Percentiles rank a stretch among this genome's conserved stretches.
phyloP scores from a whole-genome alignment of 2,329 filamentous ascomycete genomes.

The Nothomitra cinnamomea region DNA sequence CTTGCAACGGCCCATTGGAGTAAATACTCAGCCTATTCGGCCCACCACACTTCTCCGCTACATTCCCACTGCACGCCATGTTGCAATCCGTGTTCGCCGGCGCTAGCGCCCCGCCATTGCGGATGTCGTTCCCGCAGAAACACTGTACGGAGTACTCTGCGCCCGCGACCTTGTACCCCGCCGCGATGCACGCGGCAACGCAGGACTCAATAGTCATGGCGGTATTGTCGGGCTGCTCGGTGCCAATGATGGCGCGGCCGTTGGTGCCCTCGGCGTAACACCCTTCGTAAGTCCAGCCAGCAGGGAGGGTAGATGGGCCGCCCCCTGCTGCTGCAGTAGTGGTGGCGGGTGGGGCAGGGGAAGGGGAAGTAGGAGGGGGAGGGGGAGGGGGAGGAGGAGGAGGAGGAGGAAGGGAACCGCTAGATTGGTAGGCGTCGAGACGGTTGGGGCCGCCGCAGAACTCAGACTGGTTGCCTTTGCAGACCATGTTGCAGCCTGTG shows the following conservation, averaged over 20 bases:
- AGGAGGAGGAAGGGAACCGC: too few relatives aligned
- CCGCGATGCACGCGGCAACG: slow-evolving; percentile 21
- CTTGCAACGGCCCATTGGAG: slow-evolving; percentile 23
- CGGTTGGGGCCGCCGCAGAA: slow-evolving; percentile 26
- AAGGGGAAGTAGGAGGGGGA: too few relatives aligned
- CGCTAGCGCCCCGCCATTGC: slow-evolving; percentile 13
- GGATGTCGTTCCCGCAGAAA: slow-evolving; percentile 24
- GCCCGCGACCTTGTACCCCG: slow-evolving; percentile 23
- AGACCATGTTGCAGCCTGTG: slow-evolving; percentile 24
- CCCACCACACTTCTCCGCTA: slow-evolving; percentile 12
- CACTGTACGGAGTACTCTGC: slow-evolving; percentile 22
- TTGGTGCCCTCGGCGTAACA: slow-evolving; percentile 16
- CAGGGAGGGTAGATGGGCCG: too few relatives aligned
- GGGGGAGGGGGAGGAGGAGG: too few relatives aligned
- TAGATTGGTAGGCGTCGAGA: slow-evolving; percentile 23
- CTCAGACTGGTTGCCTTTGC: slow-evolving; percentile 21
- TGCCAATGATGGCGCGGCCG: slow-evolving; percentile 16
- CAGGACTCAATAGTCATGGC: slow-evolving; percentile 21
- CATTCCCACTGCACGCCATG: slow-evolving; percentile 11
- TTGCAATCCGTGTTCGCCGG: slow-evolving; percentile 13
- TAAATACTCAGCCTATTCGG: slow-evolving; percentile 15
- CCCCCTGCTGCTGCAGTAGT: too few relatives aligned
- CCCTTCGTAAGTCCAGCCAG: slow-evolving; percentile 12
- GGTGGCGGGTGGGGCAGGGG: too few relatives aligned
- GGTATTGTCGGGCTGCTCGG: slow-evolving; percentile 5